Conservation (phyloP, 345 rosid species). For the Gossypium longicalyx region DNA sequence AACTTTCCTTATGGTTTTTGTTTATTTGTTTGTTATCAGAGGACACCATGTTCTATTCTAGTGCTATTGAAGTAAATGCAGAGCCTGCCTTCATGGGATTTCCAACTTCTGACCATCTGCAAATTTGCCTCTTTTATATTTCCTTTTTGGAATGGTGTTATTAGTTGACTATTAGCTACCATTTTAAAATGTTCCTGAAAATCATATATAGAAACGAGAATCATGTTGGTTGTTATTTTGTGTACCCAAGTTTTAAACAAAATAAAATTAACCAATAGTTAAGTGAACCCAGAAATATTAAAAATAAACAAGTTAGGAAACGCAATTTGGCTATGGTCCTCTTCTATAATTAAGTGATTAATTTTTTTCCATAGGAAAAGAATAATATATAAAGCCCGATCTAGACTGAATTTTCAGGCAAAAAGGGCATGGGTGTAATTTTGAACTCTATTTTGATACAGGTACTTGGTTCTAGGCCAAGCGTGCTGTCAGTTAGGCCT, state of each 20-base stretch:
- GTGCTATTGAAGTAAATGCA: slow-evolving; percentile 15
- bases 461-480: slow-evolving; percentile 81
- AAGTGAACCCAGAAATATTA: background rate
- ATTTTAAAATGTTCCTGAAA: background rate
- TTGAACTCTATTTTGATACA: slow-evolving; percentile 15
- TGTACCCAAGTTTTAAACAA: background rate
- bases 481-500: slow-evolving; percentile 90
- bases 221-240: background rate
- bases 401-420: too few relatives aligned
- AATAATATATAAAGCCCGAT: too few relatives aligned
- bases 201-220: background rate
- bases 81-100: background rate
- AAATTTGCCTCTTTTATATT: background rate
- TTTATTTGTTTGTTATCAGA: slow-evolving; percentile 13
- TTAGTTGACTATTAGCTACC: background rate
- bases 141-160: background rate
- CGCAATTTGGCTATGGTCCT: background rate
- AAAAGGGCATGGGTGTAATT: background rate
- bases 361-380: too few relatives aligned
- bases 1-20: background rate
- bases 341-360: too few relatives aligned
- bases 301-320: background rate
- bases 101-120: too few relatives aligned
- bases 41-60: background rate
- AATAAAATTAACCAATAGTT: background rate